A percentile compares a stretch with the other conserved stretches of the same genome.
These are phyloP conservation scores for Alnus rubra DNA, from an alignment of 306 rosid genomes.

Conservation along the genomic window DNA sequence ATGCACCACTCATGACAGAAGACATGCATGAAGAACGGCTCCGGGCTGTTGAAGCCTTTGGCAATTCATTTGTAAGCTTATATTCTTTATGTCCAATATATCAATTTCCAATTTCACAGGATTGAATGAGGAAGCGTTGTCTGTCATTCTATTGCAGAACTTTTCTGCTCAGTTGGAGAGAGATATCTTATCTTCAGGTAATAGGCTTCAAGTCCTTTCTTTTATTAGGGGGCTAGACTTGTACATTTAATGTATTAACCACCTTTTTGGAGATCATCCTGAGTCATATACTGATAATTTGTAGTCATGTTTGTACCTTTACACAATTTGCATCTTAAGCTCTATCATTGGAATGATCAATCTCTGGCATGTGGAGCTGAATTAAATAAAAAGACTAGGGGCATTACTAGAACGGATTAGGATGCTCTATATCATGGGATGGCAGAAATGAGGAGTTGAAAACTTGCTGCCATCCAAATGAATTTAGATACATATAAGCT, in stretches of 20 bases:
- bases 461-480: conserved; percentile 2
- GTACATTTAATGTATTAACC: conserved; percentile 9
- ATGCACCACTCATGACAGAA: conserved; percentile 93
- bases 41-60: conserved; percentile 83
- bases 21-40: conserved; percentile 99
- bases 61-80: conserved; percentile 85
- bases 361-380: neutral
- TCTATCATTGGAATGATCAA: neutral
- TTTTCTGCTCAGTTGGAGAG: conserved; percentile 95
- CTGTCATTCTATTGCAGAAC: conserved; percentile 46
- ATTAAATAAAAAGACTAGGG: neutral
- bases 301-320: neutral
- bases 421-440: neutral
- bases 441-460: neutral
- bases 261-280: neutral
- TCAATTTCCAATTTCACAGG: conserved; percentile 1
- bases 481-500: neutral
- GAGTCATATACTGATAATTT: neutral
- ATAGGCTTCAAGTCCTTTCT: conserved; percentile 24
- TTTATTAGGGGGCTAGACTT: neutral
- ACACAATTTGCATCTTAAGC: neutral
- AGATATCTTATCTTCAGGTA: conserved; percentile 92
- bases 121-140: conserved; percentile 15
- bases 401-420: neutral
- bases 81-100: conserved; percentile 16